Percentiles rank a stretch among this genome's conserved stretches.
These are phyloP conservation scores for Elsinoe necatrix DNA, from an alignment of 2,329 filamentous ascomycete genomes.

Conservation along the genomic window DNA sequence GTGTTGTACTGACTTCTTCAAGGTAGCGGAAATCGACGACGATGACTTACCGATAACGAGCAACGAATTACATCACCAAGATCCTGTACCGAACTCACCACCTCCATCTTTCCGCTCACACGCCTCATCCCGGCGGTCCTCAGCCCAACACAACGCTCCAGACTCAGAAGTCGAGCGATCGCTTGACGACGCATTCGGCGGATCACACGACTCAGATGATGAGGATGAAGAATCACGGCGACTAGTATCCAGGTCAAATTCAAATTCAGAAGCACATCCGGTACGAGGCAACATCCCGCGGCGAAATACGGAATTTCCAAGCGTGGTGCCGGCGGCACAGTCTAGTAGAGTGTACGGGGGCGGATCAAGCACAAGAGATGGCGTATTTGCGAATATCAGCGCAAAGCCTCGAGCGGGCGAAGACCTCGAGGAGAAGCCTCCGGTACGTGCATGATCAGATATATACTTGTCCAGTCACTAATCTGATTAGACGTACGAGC, in stretches of 20 bases:
- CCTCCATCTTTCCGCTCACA: conserved; percentile 82
- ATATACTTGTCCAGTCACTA: conserved; percentile 25
- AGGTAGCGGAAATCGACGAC: conserved; percentile 39
- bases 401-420: conserved; percentile 79
- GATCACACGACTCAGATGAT: conserved; percentile 54
- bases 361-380: conserved; percentile 68
- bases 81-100: conserved; percentile 39
- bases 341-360: conserved; percentile 55
- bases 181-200: conserved; percentile 87
- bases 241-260: conserved; percentile 36
- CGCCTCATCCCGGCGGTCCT: conserved; percentile 58
- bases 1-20: conserved; percentile 13
- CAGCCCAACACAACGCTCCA: conserved; percentile 43
- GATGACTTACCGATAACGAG: conserved; percentile 30
- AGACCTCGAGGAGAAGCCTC: conserved; percentile 83
- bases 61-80: conserved; percentile 23
- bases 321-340: conserved; percentile 27
- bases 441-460: conserved; percentile 52
- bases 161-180: conserved; percentile 60
- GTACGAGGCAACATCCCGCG: conserved; percentile 35
- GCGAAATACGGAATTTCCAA: conserved; percentile 43
- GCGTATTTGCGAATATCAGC: conserved; percentile 90
- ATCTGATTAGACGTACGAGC: conserved; percentile 75
- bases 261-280: conserved; percentile 21
- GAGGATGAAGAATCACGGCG: conserved; percentile 69